Conservation (phyloP, 305 asterid species). For the Striga hermonthica region DNA sequence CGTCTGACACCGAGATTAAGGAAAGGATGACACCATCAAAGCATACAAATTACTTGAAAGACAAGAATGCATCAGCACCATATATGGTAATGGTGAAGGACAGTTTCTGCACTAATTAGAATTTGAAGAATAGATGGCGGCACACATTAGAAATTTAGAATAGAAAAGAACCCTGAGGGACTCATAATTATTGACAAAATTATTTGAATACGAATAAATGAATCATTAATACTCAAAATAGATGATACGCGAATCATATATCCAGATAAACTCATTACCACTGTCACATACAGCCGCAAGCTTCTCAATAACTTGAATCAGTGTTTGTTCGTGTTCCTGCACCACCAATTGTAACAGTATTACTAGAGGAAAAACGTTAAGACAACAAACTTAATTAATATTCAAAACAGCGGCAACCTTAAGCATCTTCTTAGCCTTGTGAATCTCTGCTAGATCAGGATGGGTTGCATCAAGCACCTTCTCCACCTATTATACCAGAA, state of each 20-base stretch:
- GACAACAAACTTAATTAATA: slow-evolving; percentile 13
- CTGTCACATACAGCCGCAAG: slow-evolving; percentile 75
- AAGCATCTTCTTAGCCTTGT: slow-evolving; percentile 89
- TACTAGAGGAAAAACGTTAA: slow-evolving; percentile 25
- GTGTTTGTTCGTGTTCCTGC: slow-evolving; percentile 93
- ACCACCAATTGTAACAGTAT: slow-evolving; percentile 30
- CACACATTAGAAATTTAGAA: not conserved
- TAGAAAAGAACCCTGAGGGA: not conserved
- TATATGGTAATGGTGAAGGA: too few relatives aligned
- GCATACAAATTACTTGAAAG: too few relatives aligned
- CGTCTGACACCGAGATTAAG: not conserved
- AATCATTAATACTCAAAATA: slow-evolving; percentile 6
- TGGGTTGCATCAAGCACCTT: slow-evolving; percentile 80
- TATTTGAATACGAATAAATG: not conserved
- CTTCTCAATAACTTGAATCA: slow-evolving; percentile 76
- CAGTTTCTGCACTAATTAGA: not conserved
- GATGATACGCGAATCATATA: slow-evolving; percentile 14
- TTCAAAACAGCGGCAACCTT: slow-evolving; percentile 46
- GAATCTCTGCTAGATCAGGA: slow-evolving; percentile 74
- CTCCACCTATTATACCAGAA: slow-evolving; percentile 60
- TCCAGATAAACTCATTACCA: slow-evolving; percentile 44
- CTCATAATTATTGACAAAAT: not conserved
- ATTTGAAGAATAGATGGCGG: not conserved
- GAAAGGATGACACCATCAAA: not conserved
- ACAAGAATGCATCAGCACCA: too few relatives aligned